Base-by-base conservation (phyloP, 805 yeast genomes). In the Candida wancherniae region DNA sequence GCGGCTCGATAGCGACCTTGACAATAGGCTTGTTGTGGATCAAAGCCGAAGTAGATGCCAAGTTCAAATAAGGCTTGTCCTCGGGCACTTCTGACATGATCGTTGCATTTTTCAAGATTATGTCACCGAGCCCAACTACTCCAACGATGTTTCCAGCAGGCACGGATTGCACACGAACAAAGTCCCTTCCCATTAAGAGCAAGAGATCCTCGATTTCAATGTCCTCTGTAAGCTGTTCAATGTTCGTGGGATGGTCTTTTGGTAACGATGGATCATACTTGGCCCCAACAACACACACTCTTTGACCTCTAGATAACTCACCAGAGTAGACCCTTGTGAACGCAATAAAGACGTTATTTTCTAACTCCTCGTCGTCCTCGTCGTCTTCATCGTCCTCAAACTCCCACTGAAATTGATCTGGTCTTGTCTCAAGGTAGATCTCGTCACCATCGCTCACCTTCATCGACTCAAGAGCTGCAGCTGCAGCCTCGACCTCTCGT, bases 141-240 rank as follows among this genome's bases (percentile, higher is more conserved):
- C 97, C 99, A 5, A 85, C 94, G 39, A 92, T 86, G 45, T 84
- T 86, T 19, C 99, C 99, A 1, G 97, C 90, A 2, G 95, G 95
- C 4, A 90, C 95, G 11, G 69, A 70, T 24, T 80, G 72, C 40
- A 92, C 65, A 3, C 88, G 69, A 2, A 87, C 76, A 20, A 90
- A 61, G 37, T 92, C 97, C 42, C 90, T 69, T 12, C 98, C 99
- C 97, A 92, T 92, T 33, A 92, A 66, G 33, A 92, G 60, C 48
- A 75, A 88, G 22, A 92, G 59, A 24, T 80, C 83, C 5, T 82
- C 71, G 21, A 92, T 70, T 9, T 69, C 75, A 1, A 82, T 73
- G 5, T 68, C 71, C 17, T 73, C 62, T 17, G 70, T 61, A 37
- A 80, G 72, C 43, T 79, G 78, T 7, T 56, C 62, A 11, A 79